A percentile compares a stretch with the other conserved stretches of the same genome.
phyloP scores from a whole-genome alignment of 768 basidiomycete species.

The Boletus subparvulus region DNA sequence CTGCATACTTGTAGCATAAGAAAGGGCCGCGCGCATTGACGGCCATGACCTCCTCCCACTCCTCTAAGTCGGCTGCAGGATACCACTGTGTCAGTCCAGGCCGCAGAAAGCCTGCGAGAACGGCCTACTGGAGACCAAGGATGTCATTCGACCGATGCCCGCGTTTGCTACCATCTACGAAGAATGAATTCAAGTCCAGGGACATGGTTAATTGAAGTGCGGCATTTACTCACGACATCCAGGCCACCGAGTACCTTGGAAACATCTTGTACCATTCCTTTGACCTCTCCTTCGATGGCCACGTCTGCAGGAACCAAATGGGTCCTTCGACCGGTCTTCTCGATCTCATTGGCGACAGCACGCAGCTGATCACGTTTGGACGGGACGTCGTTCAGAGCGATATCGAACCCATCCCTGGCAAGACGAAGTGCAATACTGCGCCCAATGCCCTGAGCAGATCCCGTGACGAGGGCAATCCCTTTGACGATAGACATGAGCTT shows the following conservation, averaged over 20 bases:
- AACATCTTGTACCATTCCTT: constrained; percentile 2
- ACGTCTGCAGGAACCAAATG: constrained; percentile 17
- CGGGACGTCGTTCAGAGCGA: constrained; percentile 30
- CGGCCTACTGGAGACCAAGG: constrained; percentile 4
- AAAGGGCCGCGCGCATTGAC: constrained; percentile 56
- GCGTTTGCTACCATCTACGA: constrained; percentile 20
- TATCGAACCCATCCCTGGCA: constrained; percentile 25
- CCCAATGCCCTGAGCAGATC: constrained; percentile 33
- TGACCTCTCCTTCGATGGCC: constrained; percentile 2
- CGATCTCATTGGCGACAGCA: constrained; percentile 11
- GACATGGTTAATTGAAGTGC: too few species aligned
- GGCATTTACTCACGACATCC: constrained; percentile 3
- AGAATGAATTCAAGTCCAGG: too few species aligned
- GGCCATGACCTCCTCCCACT: not conserved
- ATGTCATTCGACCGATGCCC: not conserved
- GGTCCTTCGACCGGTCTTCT: constrained; percentile 12
- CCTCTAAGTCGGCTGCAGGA: not conserved
- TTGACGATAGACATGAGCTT: constrained; percentile 16
- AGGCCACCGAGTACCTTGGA: constrained; percentile 5
- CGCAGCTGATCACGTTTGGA: constrained; percentile 12
- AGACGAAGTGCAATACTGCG: constrained; percentile 18
- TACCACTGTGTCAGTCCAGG: not conserved
- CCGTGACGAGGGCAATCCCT: constrained; percentile 34
- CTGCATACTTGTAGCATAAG: constrained; percentile 63
- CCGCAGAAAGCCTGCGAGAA: too few species aligned